These are phyloP conservation scores for Phytopythium montanum DNA, from an alignment of 352 stramenopile genomes.

Conservation along the genomic window DNA sequence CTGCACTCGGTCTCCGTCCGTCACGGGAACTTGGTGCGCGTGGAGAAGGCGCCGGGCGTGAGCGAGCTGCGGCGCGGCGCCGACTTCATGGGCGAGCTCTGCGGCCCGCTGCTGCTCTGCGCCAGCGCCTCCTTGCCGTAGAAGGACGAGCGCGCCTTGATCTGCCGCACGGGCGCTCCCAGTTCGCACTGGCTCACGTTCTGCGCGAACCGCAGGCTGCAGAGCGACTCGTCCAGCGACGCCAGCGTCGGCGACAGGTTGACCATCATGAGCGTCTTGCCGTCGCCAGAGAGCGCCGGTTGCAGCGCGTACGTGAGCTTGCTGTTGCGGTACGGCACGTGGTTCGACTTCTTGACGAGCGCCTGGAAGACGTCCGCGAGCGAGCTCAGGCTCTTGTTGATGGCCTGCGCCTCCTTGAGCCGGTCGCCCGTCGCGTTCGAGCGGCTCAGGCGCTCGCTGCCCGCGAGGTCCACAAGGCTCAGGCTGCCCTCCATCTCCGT, in stretches of 20 bases:
- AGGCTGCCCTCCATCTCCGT: constrained; percentile 91
- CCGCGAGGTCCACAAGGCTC: constrained; percentile 93
- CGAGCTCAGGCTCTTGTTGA: constrained; percentile 99
- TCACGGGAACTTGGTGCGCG: constrained; percentile 10
- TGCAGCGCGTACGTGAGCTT: constrained; percentile 99
- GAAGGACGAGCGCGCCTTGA: constrained; percentile 49
- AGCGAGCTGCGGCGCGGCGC: constrained; percentile 31
- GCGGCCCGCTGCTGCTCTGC: constrained; percentile 1
- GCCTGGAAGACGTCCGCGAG: constrained; percentile 99
- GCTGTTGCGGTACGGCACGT: constrained; percentile 98
- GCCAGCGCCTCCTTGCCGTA: constrained; percentile 9
- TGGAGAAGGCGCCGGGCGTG: constrained; percentile 19
- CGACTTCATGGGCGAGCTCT: constrained; percentile 24
- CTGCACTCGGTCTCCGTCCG: background rate
- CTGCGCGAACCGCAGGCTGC: constrained; percentile 97
- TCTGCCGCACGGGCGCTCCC: constrained; percentile 90
- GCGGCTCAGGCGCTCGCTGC: constrained; percentile 96
- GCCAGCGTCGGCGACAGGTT: constrained; percentile 96
- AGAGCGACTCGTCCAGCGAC: constrained; percentile 96
- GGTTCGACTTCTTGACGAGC: constrained; percentile 93
- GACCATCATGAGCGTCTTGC: constrained; percentile 99
- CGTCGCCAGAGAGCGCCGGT: constrained; percentile 97
- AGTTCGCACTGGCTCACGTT: constrained; percentile 98
- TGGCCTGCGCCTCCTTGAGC: constrained; percentile 97
- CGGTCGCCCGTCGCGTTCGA: constrained; percentile 88